Evolutionary conservation across 2,329 filamentous ascomycete genomes (phyloP).

Genomic region (Penicillium sp.): DNA sequence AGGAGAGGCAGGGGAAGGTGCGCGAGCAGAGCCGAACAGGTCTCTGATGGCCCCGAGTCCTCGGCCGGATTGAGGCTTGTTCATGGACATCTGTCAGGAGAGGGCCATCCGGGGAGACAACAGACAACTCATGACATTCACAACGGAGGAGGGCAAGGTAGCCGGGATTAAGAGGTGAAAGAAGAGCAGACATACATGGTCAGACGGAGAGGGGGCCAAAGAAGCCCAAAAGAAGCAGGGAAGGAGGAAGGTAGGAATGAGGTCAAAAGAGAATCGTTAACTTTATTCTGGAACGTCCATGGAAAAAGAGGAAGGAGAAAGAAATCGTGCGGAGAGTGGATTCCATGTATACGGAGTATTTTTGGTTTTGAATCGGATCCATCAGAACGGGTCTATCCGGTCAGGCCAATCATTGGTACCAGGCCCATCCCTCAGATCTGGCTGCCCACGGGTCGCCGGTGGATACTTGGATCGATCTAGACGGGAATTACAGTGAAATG

Average conservation of each 20-base stretch:
- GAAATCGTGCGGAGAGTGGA: slow-evolving; percentile 20
- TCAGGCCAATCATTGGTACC: slow-evolving; percentile 19
- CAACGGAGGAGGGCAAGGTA: background rate
- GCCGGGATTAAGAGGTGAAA: slow-evolving; percentile 22
- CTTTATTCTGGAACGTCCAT: slow-evolving; percentile 24
- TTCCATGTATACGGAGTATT: slow-evolving; percentile 20
- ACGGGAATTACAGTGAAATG: background rate
- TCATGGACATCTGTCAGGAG: slow-evolving; percentile 36
- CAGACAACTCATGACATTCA: slow-evolving; percentile 21
- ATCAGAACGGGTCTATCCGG: slow-evolving; percentile 29
- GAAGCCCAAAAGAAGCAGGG: slow-evolving; percentile 1
- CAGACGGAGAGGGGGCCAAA: background rate
- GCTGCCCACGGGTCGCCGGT: slow-evolving; percentile 20
- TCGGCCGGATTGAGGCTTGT: slow-evolving; percentile 32
- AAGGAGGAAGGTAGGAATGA: slow-evolving; percentile 3
- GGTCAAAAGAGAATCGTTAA: slow-evolving; percentile 7
- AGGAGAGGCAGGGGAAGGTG: slow-evolving; percentile 25
- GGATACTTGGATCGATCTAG: slow-evolving; percentile 24
- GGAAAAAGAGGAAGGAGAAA: slow-evolving; percentile 8
- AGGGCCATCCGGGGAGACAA: slow-evolving; percentile 29
- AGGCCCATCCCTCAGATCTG: slow-evolving; percentile 19
- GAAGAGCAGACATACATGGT: slow-evolving; percentile 24
- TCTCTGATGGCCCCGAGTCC: slow-evolving; percentile 34
- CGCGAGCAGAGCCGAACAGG: slow-evolving; percentile 32
- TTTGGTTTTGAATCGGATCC: slow-evolving; percentile 25